Percentiles rank a stretch among this genome's conserved stretches.
These are phyloP conservation scores for Chaetomium cochliodes DNA, from an alignment of 495 filamentous ascomycete species.

Conservation along the genomic window DNA sequence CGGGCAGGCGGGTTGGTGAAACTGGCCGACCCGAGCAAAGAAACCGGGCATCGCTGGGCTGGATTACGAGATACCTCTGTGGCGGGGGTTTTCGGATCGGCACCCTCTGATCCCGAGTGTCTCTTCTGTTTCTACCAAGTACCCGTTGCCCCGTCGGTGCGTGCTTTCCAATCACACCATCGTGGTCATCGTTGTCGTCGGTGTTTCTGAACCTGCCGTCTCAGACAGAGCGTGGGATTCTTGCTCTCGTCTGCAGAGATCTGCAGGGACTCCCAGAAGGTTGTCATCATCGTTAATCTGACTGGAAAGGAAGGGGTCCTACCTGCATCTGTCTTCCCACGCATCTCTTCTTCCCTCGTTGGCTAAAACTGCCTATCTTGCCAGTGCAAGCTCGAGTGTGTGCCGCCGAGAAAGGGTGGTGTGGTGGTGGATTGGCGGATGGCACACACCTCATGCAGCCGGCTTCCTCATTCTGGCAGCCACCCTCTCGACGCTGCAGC, in stretches of 20 bases:
- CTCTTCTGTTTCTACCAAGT: not conserved
- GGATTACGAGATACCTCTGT: not conserved
- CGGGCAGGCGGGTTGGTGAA: not conserved
- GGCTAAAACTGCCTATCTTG: not conserved
- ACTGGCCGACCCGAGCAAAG: not conserved
- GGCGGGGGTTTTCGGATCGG: conserved; percentile 1
- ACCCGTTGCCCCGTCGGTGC: not conserved
- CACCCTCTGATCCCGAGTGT: not conserved
- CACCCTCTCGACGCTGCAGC: not conserved
- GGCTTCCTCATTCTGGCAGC: conserved; percentile 9
- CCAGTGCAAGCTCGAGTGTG: not conserved
- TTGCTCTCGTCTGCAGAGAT: conserved; percentile 9
- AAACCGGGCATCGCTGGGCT: not conserved
- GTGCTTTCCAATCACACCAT: conserved; percentile 1
- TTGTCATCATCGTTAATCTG: not conserved
- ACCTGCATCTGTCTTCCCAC: conserved; percentile 5
- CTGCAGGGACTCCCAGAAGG: conserved; percentile 11
- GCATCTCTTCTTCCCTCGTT: not conserved
- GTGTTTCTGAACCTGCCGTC: not conserved
- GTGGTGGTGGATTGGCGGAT: not conserved
- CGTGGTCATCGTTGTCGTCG: not conserved
- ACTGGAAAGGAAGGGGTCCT: conserved; percentile 11
- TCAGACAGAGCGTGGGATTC: not conserved
- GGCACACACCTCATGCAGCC: not conserved
- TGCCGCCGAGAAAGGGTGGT: too few species aligned